These are phyloP conservation scores for Pleurotus citrinopileatus DNA, from an alignment of 768 basidiomycete species.

Conservation along the genomic window DNA sequence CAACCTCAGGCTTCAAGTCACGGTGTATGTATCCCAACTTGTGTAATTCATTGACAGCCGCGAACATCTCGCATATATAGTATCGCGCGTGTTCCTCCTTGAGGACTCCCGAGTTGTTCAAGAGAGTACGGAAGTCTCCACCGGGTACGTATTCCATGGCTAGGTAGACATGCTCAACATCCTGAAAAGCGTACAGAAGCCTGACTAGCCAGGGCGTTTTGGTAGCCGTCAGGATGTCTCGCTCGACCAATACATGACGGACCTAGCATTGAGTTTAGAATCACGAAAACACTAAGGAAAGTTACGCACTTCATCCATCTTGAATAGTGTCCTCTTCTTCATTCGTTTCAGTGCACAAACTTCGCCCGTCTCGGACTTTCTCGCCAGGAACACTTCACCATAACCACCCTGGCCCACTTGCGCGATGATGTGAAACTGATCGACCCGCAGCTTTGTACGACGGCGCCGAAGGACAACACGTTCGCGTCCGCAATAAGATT, in stretches of 20 bases:
- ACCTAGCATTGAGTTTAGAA: conserved; percentile 46
- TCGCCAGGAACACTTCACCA: conserved; percentile 94
- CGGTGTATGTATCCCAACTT: conserved; percentile 98
- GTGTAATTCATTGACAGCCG: conserved; percentile 89
- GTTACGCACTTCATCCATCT: conserved; percentile 92
- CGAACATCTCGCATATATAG: conserved; percentile 99
- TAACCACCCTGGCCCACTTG: conserved; percentile 99
- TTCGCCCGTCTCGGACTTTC: conserved; percentile 94
- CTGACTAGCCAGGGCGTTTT: conserved; percentile 97
- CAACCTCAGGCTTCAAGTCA: conserved; percentile 94
- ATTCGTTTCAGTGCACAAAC: conserved; percentile 98
- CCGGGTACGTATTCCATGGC: conserved; percentile 99
- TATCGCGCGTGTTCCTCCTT: conserved; percentile 97
- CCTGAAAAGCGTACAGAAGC: conserved; percentile 96
- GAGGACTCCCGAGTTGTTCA: conserved; percentile 96
- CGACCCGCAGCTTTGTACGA: conserved; percentile 88
- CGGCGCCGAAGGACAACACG: conserved; percentile 89
- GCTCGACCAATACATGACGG: conserved; percentile 96
- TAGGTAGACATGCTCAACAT: conserved; percentile 85
- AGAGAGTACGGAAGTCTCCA: conserved; percentile 94
- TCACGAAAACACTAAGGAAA: neutral
- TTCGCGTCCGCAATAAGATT: conserved; percentile 91
- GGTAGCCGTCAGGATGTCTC: conserved; percentile 95
- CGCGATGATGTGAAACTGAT: conserved; percentile 97
- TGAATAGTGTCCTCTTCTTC: conserved; percentile 89